Base-by-base conservation (phyloP, 2,329 filamentous ascomycete genomes). In the Epichloe amarillans region DNA sequence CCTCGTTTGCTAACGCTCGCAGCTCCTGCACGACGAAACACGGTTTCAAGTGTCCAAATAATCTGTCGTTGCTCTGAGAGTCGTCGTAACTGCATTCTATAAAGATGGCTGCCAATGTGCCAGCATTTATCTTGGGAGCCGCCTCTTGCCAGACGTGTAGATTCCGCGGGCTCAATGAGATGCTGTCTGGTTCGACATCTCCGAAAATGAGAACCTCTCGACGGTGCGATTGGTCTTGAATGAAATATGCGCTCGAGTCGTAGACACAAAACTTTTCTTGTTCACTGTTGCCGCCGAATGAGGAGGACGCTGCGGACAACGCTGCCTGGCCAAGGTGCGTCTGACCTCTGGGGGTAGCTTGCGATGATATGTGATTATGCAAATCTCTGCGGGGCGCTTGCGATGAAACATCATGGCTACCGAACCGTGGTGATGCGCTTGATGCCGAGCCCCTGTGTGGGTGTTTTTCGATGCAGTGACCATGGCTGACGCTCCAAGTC, bases 41-140 rank as follows among this genome's bases (percentile, higher is more conserved):
- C 0, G 93, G 93, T 38, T 88, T 87, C 14, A 98, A 72, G 60
- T 98, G 93, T 0, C 93, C 93, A 57, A 89, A 98, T 0, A 98
- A 74, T 0, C 83, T 79, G 47, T 85, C 82, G 53, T 93, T 83
- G 21, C 80, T 75, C 60, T 89, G 84, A 7, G 79, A 79, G 64
- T 96, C 84, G 54, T 88, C 86, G 65, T 91, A 98, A 54, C 88
- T 95, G 66, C 91, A 97, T 71, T 98, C 93, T 58, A 98, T 94
- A 62, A 97, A 91, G 12, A 98, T 85, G 11, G 84, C 91, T 0
- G 75, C 77, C 0, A 98, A 74, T 4, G 76, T 73, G 1, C 88
- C 87, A 0, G 74, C 69, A 0, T 75, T 84, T 26, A 98, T 82
- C 63, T 94, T 95, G 8, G 84, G 84, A 0, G 90, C 91, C 0